phyloP scores from a whole-genome alignment of 2,329 filamentous ascomycete genomes.

The Fonsecaea monophora region DNA sequence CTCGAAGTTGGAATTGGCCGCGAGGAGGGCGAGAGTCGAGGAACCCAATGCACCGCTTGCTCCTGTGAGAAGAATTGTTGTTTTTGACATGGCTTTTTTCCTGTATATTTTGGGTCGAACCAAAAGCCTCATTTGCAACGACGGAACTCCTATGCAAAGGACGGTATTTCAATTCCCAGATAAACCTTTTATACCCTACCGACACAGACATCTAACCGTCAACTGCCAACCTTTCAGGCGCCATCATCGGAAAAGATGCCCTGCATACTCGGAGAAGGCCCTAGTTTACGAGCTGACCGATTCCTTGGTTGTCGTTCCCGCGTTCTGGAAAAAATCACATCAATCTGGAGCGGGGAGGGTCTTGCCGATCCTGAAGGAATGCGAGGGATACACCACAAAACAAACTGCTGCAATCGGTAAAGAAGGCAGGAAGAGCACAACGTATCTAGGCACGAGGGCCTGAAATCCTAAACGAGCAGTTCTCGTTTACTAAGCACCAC shows the following conservation, averaged over 20 bases:
- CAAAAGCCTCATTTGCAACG: neutral
- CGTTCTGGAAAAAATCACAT: neutral
- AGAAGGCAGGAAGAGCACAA: neutral
- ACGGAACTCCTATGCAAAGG: neutral
- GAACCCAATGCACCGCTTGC: constrained; percentile 21
- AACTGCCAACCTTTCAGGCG: neutral
- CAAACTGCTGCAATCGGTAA: neutral
- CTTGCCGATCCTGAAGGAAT: neutral
- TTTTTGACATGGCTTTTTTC: constrained; percentile 8
- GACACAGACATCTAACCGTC: neutral
- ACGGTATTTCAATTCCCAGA: neutral
- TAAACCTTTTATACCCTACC: constrained; percentile 6
- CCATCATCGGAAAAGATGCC: neutral
- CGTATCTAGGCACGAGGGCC: neutral
- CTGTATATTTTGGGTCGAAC: neutral
- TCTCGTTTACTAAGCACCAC: neutral
- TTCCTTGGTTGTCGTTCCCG: neutral
- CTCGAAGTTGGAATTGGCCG: constrained; percentile 6
- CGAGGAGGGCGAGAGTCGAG: constrained; percentile 19
- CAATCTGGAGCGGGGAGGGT: neutral
- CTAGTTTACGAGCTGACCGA: neutral
- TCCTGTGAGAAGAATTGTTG: constrained; percentile 25
- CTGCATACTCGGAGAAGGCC: neutral
- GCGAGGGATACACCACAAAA: neutral
- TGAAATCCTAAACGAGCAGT: neutral